Conservation (phyloP, 352 stramenopile genomes). For the Globisporangium uncinulatum region DNA sequence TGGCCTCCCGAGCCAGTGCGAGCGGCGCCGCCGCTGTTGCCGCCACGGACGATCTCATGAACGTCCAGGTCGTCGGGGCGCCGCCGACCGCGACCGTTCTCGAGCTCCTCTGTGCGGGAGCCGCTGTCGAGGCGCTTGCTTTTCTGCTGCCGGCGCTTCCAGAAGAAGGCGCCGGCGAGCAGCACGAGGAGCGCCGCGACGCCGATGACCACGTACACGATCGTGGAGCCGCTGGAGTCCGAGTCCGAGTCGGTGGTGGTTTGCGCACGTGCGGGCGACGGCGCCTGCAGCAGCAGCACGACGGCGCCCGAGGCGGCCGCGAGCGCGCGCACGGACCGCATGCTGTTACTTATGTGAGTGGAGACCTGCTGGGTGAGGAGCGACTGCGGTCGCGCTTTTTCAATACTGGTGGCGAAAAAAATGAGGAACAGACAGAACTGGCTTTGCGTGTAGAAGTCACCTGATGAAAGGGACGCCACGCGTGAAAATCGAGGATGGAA, state of each 20-base stretch:
- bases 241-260: constrained; percentile 8
- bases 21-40: neutral
- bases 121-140: constrained; percentile 10
- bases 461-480: neutral
- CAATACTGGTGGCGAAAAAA: neutral
- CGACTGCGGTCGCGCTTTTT: neutral
- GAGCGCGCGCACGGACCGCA: constrained; percentile 8
- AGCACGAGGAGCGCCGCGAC: constrained; percentile 47
- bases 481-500: neutral
- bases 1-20: neutral
- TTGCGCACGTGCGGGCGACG: constrained; percentile 1
- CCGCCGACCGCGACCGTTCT: neutral
- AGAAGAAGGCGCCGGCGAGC: constrained; percentile 43
- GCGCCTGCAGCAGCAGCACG: constrained; percentile 10
- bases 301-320: neutral
- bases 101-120: neutral
- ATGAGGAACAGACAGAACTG: neutral
- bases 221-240: constrained; percentile 22
- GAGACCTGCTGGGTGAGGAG: neutral
- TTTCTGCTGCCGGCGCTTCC: constrained; percentile 33
- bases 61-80: constrained; percentile 1
- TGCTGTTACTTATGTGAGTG: neutral
- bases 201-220: constrained; percentile 56
- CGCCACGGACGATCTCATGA: constrained; percentile 2
- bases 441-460: neutral